Base-by-base conservation (phyloP, 306 rosid species). In the Ceratonia siliqua region DNA sequence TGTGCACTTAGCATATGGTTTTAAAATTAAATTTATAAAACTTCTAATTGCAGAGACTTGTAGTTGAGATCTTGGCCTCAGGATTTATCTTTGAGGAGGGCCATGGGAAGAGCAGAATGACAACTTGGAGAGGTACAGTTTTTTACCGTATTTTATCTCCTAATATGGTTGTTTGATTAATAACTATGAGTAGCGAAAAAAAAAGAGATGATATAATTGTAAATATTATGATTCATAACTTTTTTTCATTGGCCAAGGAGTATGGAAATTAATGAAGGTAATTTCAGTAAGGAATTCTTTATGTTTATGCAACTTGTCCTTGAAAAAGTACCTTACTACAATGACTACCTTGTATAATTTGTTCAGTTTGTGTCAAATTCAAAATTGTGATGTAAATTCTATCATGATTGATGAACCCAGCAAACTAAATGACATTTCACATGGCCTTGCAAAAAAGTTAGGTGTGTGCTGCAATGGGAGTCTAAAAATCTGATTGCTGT, bases 71-170 rank as follows among this genome's bases (percentile, higher is more conserved):
- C 80, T 74, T 92, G 79, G 76, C 91, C 75, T 91, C 98, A 2
- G 97, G 97, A 74, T 85, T 91, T 80, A 91, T 86, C 57, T 94
- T 94, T 68, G 89, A 88, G 74, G 84, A 66, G 81, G 84, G 85
- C 96, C 98, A 56, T 94, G 98, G 98, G 97, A 89, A 77, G 98
- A 91, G 66, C 84, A 68, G 53, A 62, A 62, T 70, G 87, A 83
- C 77, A 88, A 89, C 75, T 79, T 87, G 80, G 96, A 94, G 48
- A 91, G 98, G 98, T 91, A 78, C 67, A 30, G 43, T 42, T 76
- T 62, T 50, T 77, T 81, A 7, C 74, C 72, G 68, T 62, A 36
- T 76, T 41, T 15, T 52, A 68, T 32, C 36, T 72, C 46, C 73
- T 59, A 22, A 42, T 46, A 28, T 62, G 56, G 25, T 77, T 61